Base-by-base conservation (phyloP, 2,329 filamentous ascomycete species). In the Botryotinia narcissicola region DNA sequence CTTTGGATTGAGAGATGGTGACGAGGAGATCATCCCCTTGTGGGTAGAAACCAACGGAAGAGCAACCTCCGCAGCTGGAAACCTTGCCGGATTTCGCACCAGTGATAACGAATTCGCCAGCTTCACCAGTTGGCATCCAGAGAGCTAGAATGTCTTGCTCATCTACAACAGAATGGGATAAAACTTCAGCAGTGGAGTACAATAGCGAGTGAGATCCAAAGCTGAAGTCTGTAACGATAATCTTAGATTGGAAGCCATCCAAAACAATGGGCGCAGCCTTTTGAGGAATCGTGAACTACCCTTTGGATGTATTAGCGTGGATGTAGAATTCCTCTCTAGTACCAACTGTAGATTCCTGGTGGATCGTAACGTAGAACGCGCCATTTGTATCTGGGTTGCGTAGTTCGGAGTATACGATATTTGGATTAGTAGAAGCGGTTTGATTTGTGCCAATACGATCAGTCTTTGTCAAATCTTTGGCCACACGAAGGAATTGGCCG, bases 241-340 rank as follows among this genome's bases (percentile, higher is more conserved):
- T 87, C 82, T 91, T 90, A 12, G 88, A 86, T 72, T 90, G 87
- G 54, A 89, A 87, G 1, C 89, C 89, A 72, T 90, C 86, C 59
- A 91, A 83, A 9, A 85, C 82, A 62, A 90, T 85, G 0, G 80
- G 78, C 0, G 82, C 83, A 2, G 82, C 84, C 63, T 85, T 82
- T 73, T 86, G 85, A 1, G 89, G 88, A 22, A 91, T 83, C 0
- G 84, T 86, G 14, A 90, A 74, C 8, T 83, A 80, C 1, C 89
- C 89, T 25, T 82, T 82, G 0, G 88, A 89, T 0, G 89, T 91
- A 62, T 85, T 85, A 14, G 90, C 84, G 7, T 84, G 82, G 9
- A 91, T 80, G 63, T 85, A 85, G 81, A 90, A 90, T 0, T 83
- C 81, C 71, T 89, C 87, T 2, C 82, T 80, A 0, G 85, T 86